Conservation (phyloP, 176 grass and related monocot species). For the Oryza meridionalis region DNA sequence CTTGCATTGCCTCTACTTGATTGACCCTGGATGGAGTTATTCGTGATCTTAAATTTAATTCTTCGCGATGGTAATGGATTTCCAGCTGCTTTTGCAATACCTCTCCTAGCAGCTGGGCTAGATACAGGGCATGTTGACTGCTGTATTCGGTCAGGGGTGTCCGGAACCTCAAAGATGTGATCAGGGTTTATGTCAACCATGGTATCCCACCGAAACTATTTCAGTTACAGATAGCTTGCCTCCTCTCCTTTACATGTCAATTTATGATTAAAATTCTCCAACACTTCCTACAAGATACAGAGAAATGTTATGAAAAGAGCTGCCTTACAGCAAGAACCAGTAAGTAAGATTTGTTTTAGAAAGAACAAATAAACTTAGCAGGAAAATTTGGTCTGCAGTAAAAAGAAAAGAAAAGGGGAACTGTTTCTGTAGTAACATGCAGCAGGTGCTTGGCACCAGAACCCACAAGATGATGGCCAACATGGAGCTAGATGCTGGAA, state of each 20-base stretch:
- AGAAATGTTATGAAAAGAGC: conserved; percentile 19
- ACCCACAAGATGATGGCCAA: background rate
- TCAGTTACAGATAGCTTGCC: conserved; percentile 8
- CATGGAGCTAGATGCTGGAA: background rate
- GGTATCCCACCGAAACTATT: conserved; percentile 22
- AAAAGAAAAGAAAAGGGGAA: conserved; percentile 9
- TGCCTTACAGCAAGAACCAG: conserved; percentile 2
- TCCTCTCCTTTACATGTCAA: conserved; percentile 15
- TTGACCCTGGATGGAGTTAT: conserved; percentile 25
- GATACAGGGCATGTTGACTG: conserved; percentile 39
- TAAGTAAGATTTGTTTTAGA: background rate
- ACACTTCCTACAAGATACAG: conserved; percentile 23
- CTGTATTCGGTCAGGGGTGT: conserved; percentile 67
- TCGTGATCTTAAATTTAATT: conserved; percentile 34
- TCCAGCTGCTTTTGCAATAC: conserved; percentile 7
- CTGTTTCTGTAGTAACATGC: background rate
- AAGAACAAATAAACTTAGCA: background rate
- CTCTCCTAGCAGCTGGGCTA: conserved; percentile 36
- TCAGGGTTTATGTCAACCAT: conserved; percentile 57
- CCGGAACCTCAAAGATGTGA: conserved; percentile 67
- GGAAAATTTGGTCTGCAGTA: background rate
- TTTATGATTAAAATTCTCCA: conserved; percentile 17
- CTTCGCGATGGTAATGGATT: conserved; percentile 24
- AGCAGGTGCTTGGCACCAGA: background rate
- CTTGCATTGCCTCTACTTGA: conserved; percentile 31